Percentiles rank a stretch among this genome's conserved stretches.
phyloP scores from a whole-genome alignment of 257 asterid species.

The Knoxia roxburghii region DNA sequence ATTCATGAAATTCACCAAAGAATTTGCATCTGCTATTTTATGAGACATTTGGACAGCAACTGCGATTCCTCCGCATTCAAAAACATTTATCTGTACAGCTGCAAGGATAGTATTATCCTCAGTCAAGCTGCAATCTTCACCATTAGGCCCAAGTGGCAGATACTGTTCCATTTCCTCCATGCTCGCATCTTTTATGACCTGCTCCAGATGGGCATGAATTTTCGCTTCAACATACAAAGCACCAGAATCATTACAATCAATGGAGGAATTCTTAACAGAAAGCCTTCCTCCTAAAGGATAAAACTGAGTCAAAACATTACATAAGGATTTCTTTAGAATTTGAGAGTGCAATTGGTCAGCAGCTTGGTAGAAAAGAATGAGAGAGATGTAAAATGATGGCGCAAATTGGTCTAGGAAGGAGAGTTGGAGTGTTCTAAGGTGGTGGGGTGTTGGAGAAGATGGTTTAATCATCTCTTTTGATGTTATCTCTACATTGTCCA shows the following conservation, averaged over 20 bases:
- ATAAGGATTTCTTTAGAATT: slow-evolving; percentile 30
- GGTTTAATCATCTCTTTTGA: slow-evolving; percentile 34
- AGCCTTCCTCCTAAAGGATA: slow-evolving; percentile 41
- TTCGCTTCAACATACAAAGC: background rate
- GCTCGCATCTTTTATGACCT: no score
- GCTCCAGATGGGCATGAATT: background rate
- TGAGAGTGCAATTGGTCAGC: slow-evolving; percentile 2
- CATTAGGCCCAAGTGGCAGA: no score
- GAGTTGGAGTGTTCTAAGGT: slow-evolving; percentile 22
- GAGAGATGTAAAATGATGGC: slow-evolving; percentile 25
- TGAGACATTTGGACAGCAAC: background rate
- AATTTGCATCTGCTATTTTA: background rate
- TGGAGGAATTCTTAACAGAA: slow-evolving; percentile 1
- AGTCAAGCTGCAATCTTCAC: no score
- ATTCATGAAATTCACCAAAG: background rate
- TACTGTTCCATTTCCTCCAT: no score
- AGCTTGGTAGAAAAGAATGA: slow-evolving; percentile 29
- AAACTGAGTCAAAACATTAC: slow-evolving; percentile 23
- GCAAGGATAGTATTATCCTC: background rate
- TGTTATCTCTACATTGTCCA: slow-evolving; percentile 14
- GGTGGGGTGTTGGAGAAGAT: slow-evolving; percentile 31
- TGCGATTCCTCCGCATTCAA: background rate
- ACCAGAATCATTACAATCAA: slow-evolving; percentile 25
- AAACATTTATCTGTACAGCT: background rate
- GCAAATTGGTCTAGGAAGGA: slow-evolving; percentile 33